A percentile compares a stretch with the other conserved stretches of the same genome.
These are phyloP conservation scores for Boeremia lycopersici DNA, from an alignment of 2,329 filamentous ascomycete species.

Conservation along the genomic window DNA sequence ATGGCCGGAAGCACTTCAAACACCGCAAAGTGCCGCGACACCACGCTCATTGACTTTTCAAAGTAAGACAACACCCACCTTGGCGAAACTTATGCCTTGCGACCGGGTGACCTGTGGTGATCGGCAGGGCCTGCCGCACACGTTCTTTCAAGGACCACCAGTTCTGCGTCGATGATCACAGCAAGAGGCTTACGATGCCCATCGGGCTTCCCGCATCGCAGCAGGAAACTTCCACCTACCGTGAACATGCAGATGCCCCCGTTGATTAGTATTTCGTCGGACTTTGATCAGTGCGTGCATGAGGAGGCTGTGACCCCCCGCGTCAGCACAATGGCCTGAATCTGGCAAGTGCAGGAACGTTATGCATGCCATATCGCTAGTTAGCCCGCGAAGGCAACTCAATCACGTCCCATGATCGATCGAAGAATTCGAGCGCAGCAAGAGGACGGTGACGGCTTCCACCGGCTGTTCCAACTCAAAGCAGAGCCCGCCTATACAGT, in stretches of 20 bases:
- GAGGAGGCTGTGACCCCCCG: neutral
- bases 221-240: neutral
- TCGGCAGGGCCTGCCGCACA: neutral
- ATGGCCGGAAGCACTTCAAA: neutral
- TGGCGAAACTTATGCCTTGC: neutral
- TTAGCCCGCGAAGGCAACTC: neutral
- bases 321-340: neutral
- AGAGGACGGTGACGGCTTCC: neutral
- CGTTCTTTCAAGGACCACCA: neutral
- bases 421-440: neutral
- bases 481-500: neutral
- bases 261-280: neutral
- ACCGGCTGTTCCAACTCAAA: neutral
- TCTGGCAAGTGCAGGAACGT: neutral
- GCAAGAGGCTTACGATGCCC: neutral
- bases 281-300: no score
- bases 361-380: neutral
- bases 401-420: neutral
- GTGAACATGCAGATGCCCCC: neutral
- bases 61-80: neutral
- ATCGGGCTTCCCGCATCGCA: neutral
- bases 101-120: neutral
- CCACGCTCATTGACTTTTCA: neutral
- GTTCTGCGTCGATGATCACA: neutral
- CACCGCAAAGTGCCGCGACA: neutral